Conservation (phyloP, 2,329 filamentous ascomycete genomes). For the Dactylellina drechsleri region DNA sequence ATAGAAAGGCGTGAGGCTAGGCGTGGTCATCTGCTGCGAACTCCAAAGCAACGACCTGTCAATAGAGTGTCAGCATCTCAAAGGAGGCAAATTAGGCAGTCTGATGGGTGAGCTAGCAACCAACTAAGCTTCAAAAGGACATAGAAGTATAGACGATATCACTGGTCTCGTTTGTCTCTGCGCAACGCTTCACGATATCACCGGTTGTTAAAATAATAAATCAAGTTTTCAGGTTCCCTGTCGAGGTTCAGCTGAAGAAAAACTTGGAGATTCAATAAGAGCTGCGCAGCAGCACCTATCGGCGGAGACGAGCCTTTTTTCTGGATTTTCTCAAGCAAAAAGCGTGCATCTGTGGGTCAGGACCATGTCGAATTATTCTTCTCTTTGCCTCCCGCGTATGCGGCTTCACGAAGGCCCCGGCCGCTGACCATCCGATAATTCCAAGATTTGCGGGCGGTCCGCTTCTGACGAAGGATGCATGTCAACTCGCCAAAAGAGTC, state of each 20-base stretch:
- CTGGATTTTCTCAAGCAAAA: background rate
- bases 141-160: too few species aligned
- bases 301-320: slow-evolving; percentile 2
- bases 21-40: background rate
- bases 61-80: background rate
- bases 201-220: background rate
- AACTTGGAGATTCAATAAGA: slow-evolving; percentile 17
- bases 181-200: too few species aligned
- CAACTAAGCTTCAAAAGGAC: background rate
- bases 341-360: slow-evolving; percentile 5
- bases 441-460: slow-evolving; percentile 33
- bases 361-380: slow-evolving; percentile 1
- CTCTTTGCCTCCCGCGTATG: slow-evolving; percentile 50
- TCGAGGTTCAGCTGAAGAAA: slow-evolving; percentile 29
- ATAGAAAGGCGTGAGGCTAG: slow-evolving; percentile 3
- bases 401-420: slow-evolving; percentile 31
- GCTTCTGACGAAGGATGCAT: slow-evolving; percentile 30
- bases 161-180: too few species aligned
- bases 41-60: too few species aligned
- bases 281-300: slow-evolving; percentile 1
- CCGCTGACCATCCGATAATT: slow-evolving; percentile 26
- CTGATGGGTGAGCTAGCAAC: too few species aligned
- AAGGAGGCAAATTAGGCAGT: background rate
- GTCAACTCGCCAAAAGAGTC: slow-evolving; percentile 25
- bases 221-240: slow-evolving; percentile 10